Percentiles rank a stretch among this genome's conserved stretches.
Conservation (phyloP, 2,329 filamentous ascomycete genomes). For the Paraconiothyrium sp. region DNA sequence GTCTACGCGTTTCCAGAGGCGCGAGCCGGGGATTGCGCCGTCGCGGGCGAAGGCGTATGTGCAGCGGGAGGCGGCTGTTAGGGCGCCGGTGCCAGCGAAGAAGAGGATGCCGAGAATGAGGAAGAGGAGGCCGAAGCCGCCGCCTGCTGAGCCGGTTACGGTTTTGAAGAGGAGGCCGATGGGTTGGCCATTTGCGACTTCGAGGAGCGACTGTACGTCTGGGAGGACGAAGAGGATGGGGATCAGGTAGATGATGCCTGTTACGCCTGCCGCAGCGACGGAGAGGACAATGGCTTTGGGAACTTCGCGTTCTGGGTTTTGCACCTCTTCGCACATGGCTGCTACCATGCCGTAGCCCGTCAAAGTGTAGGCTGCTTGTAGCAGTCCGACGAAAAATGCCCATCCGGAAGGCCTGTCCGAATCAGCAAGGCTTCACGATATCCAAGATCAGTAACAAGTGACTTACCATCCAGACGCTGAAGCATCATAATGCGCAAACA, state of each 20-base stretch:
- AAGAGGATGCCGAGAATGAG: conserved; percentile 79
- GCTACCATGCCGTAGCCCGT: conserved; percentile 76
- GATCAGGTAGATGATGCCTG: conserved; percentile 73
- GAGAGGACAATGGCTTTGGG: conserved; percentile 76
- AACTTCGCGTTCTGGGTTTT: conserved; percentile 73
- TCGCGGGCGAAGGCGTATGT: conserved; percentile 81
- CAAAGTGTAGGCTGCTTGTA: conserved; percentile 71
- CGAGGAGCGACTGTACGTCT: conserved; percentile 69
- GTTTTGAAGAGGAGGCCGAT: conserved; percentile 80
- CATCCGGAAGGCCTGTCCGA: conserved; percentile 67
- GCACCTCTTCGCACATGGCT: conserved; percentile 77
- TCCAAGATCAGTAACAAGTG: not conserved
- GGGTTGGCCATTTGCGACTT: conserved; percentile 76
- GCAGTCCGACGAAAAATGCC: conserved; percentile 76
- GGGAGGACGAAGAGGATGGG: conserved; percentile 81
- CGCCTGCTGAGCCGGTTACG: conserved; percentile 75
- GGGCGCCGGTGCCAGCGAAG: conserved; percentile 77
- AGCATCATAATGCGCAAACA: conserved; percentile 75
- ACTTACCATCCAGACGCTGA: conserved; percentile 69
- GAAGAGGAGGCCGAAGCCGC: conserved; percentile 79
- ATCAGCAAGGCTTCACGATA: not conserved
- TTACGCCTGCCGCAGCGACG: conserved; percentile 72
- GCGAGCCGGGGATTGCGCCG: conserved; percentile 75
- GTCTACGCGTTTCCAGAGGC: conserved; percentile 73
- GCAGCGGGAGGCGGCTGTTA: conserved; percentile 78